Evolutionary conservation across 164 flowering plant species (phyloP).

Genomic region (Houttuynia cordata): DNA sequence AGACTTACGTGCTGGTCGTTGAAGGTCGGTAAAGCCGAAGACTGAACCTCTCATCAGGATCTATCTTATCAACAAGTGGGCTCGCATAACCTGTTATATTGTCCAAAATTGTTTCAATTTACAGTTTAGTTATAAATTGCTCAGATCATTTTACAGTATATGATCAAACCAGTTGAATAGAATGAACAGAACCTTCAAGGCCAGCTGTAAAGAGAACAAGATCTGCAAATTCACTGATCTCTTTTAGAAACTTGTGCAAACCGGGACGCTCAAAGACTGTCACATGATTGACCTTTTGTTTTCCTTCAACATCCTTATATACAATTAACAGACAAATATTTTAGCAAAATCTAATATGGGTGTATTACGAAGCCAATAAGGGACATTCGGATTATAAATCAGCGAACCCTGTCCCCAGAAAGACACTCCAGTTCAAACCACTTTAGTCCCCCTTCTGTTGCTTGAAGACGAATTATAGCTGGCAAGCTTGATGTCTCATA

Average conservation of each 20-base stretch:
- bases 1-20: conserved; percentile 75
- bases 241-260: conserved; percentile 58
- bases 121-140: neutral
- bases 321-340: neutral
- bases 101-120: conserved; percentile 3
- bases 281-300: conserved; percentile 75
- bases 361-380: neutral
- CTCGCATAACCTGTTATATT: conserved; percentile 68
- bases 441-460: conserved; percentile 72
- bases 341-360: neutral
- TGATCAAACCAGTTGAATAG: neutral
- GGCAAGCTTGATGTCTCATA: conserved; percentile 89
- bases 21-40: conserved; percentile 85
- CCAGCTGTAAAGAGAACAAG: conserved; percentile 96
- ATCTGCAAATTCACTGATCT: conserved; percentile 71
- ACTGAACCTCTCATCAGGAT: conserved; percentile 40
- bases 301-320: conserved; percentile 77
- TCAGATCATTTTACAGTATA: neutral
- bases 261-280: conserved; percentile 99
- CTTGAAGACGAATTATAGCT: conserved; percentile 48
- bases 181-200: conserved; percentile 68
- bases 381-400: neutral
- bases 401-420: conserved; percentile 70
- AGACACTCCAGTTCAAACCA: conserved; percentile 93
- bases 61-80: conserved; percentile 85